A percentile compares a stretch with the other conserved stretches of the same genome.
Evolutionary conservation across 179 eudicot species (phyloP).

Genomic region (Beta macrorhiza): DNA sequence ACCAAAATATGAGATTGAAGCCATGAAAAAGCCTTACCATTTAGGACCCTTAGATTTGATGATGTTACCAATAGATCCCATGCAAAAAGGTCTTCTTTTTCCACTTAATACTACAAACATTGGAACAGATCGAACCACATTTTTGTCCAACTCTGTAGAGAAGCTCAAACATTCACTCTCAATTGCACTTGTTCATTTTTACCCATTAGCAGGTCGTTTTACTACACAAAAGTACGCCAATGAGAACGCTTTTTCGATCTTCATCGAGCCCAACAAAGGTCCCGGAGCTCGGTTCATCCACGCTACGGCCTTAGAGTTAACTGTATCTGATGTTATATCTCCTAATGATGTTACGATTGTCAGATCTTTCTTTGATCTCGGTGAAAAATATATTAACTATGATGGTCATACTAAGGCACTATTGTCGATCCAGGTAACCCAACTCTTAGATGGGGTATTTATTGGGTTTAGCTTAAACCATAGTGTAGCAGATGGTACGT

Average conservation of each 20-base stretch:
- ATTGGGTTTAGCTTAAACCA: constrained; percentile 21
- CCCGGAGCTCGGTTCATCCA: constrained; percentile 22
- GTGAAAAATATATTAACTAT: constrained; percentile 10
- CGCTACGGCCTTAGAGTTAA: neutral
- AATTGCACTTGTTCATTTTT: constrained; percentile 14
- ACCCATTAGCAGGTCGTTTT: constrained; percentile 23
- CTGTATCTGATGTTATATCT: neutral
- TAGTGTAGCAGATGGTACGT: constrained; percentile 20
- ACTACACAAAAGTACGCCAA: neutral
- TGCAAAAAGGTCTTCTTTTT: constrained; percentile 25
- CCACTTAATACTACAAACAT: neutral
- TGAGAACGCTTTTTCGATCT: neutral
- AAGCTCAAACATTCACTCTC: constrained; percentile 12
- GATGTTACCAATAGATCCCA: constrained; percentile 7
- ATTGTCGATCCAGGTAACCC: constrained; percentile 20
- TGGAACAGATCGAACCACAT: neutral
- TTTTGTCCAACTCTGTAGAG: neutral
- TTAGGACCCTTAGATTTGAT: neutral
- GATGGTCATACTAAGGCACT: constrained; percentile 18
- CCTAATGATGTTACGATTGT: neutral
- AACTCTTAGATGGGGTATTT: constrained; percentile 22
- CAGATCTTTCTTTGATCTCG: constrained; percentile 13
- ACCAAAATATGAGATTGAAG: constrained; percentile 13
- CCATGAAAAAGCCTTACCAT: neutral
- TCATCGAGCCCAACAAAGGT: constrained; percentile 17